Evolutionary conservation across 495 filamentous ascomycete species (phyloP).

Genomic region (Daldinia childiae): DNA sequence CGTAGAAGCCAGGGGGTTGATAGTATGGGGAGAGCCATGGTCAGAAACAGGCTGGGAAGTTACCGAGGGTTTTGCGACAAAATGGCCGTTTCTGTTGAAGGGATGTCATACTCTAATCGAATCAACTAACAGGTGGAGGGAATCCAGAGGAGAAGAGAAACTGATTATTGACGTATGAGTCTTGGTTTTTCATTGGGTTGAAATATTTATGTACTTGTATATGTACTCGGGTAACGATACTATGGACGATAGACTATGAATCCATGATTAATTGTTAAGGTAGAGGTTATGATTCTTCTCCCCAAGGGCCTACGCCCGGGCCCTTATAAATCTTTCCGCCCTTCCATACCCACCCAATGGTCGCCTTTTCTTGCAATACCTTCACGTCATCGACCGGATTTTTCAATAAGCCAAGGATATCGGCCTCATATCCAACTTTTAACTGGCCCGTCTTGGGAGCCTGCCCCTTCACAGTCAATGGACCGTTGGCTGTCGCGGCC

Average conservation of each 20-base stretch:
- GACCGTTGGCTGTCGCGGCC: slow-evolving; percentile 61
- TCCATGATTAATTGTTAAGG: neutral
- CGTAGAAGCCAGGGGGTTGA: slow-evolving; percentile 48
- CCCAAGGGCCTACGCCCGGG: slow-evolving; percentile 51
- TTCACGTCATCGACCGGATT: slow-evolving; percentile 60
- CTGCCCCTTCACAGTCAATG: slow-evolving; percentile 54
- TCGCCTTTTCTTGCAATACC: slow-evolving; percentile 52
- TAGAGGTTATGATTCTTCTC: slow-evolving; percentile 37
- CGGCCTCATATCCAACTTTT: slow-evolving; percentile 59
- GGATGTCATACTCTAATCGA: slow-evolving; percentile 60
- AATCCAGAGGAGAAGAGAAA: slow-evolving; percentile 57
- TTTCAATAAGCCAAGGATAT: slow-evolving; percentile 56
- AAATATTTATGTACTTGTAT: neutral
- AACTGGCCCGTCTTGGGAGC: slow-evolving; percentile 60
- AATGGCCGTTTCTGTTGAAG: slow-evolving; percentile 62
- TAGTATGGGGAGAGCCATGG: slow-evolving; percentile 65
- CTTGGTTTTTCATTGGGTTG: neutral
- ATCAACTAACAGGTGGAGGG: slow-evolving; percentile 62
- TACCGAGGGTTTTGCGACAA: slow-evolving; percentile 58
- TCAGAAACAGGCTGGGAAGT: slow-evolving; percentile 61
- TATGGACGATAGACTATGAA: neutral
- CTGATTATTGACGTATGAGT: slow-evolving; percentile 55
- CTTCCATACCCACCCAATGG: slow-evolving; percentile 60
- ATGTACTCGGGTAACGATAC: neutral
- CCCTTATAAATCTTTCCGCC: slow-evolving; percentile 56